Conservation (phyloP, 2,329 filamentous ascomycete genomes). For the Diaporthe citrichinensis region DNA sequence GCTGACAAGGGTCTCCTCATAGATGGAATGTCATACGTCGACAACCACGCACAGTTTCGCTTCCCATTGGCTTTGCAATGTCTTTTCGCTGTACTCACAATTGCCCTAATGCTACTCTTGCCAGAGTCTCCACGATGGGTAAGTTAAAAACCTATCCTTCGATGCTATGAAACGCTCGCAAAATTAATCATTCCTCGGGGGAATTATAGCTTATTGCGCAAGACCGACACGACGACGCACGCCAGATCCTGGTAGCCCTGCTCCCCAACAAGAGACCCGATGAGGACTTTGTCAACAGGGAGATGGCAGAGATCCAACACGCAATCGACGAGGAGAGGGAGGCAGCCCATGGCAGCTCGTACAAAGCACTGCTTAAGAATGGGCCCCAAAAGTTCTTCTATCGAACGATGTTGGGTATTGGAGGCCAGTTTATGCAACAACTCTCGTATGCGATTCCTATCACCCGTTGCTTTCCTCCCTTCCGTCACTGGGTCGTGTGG, state of each 20-base stretch:
- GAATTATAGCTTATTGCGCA: constrained; percentile 3
- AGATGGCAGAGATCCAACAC: constrained; percentile 55
- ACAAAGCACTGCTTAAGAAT: constrained; percentile 56
- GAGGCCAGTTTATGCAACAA: constrained; percentile 48
- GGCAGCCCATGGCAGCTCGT: constrained; percentile 51
- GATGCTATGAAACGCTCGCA: not conserved
- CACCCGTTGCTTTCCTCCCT: not conserved
- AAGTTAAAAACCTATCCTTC: not conserved
- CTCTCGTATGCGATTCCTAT: constrained; percentile 36
- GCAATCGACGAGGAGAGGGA: constrained; percentile 57
- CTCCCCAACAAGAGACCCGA: constrained; percentile 49
- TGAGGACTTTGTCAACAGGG: constrained; percentile 46
- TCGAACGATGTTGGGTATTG: constrained; percentile 49
- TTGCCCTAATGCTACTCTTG: constrained; percentile 52
- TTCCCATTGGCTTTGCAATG: constrained; percentile 62
- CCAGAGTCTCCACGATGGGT: constrained; percentile 44
- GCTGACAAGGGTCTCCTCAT: not conserved
- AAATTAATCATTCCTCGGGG: not conserved
- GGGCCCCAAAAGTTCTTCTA: constrained; percentile 52
- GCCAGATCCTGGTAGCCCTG: constrained; percentile 52
- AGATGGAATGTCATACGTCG: constrained; percentile 48
- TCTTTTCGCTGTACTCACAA: constrained; percentile 55
- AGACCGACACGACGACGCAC: constrained; percentile 35
- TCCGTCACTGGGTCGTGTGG: not conserved
- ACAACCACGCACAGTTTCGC: constrained; percentile 56